phyloP scores from a whole-genome alignment of 108 stramenopile genomes.

The Asterionellopsis glacialis region DNA sequence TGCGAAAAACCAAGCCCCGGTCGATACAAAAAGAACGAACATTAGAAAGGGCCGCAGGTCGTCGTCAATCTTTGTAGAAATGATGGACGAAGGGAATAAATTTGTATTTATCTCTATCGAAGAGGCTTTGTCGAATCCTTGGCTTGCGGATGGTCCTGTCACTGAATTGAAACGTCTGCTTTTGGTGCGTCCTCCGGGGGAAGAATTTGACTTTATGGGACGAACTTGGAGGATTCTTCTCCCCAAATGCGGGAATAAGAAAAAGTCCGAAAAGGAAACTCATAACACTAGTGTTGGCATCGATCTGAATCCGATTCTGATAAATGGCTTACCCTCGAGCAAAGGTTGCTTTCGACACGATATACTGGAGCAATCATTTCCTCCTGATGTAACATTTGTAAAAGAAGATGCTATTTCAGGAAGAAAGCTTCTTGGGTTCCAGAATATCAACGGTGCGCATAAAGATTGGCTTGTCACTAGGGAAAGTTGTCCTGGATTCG shows the following conservation, averaged over 20 bases:
- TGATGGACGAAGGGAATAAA: constrained; percentile 6
- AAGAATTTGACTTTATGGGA: constrained; percentile 1
- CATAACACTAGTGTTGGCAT: background rate
- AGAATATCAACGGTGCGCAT: constrained; percentile 47
- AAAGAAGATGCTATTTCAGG: constrained; percentile 48
- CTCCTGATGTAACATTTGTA: constrained; percentile 21
- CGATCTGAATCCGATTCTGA: too few relatives aligned
- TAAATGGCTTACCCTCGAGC: background rate
- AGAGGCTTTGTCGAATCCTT: constrained; percentile 22
- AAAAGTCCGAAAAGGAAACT: background rate
- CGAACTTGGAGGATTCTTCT: constrained; percentile 5
- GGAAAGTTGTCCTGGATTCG: constrained; percentile 8
- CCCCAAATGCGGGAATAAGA: background rate
- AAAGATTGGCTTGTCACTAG: constrained; percentile 44
- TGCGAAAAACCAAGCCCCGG: background rate
- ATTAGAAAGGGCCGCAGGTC: background rate
- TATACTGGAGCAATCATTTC: constrained; percentile 9
- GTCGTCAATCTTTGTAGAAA: constrained; percentile 15
- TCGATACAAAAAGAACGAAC: background rate
- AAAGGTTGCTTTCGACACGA: background rate
- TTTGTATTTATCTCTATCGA: constrained; percentile 26
- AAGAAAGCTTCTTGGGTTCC: constrained; percentile 40
- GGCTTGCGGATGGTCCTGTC: constrained; percentile 6
- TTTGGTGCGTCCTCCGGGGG: background rate
- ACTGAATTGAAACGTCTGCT: constrained; percentile 9